A percentile compares a stretch with the other conserved stretches of the same genome.
These are phyloP conservation scores for Simplicillium aogashimaense DNA, from an alignment of 2,329 filamentous ascomycete genomes.

Conservation along the genomic window DNA sequence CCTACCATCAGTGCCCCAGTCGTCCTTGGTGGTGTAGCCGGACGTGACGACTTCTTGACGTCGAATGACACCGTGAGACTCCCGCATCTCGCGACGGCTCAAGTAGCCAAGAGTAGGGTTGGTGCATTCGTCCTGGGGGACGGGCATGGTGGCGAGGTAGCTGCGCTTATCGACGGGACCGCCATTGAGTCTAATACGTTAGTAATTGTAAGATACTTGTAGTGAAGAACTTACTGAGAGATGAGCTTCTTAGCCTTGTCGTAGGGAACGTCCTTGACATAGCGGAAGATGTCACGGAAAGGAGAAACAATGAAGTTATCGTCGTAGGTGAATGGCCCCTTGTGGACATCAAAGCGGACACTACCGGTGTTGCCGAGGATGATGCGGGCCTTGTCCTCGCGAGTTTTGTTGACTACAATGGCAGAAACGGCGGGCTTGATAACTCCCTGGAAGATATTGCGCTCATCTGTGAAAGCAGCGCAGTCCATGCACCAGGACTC, in stretches of 20 bases:
- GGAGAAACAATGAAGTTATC: conserved; percentile 45
- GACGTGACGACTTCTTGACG: conserved; percentile 37
- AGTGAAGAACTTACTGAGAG: conserved; percentile 11
- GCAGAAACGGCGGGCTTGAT: conserved; percentile 38
- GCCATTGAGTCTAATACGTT: conserved; percentile 28
- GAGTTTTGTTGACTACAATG: conserved; percentile 40
- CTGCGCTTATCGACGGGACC: conserved; percentile 23
- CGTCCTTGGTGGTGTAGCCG: conserved; percentile 45
- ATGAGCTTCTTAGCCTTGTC: conserved; percentile 24
- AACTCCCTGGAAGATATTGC: conserved; percentile 43
- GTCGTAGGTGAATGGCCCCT: conserved; percentile 51
- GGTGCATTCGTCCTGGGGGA: conserved; percentile 33
- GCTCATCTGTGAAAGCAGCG: conserved; percentile 37
- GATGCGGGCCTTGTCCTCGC: conserved; percentile 39
- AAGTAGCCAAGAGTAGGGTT: conserved; percentile 28
- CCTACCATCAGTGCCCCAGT: conserved; percentile 38
- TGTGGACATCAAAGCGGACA: conserved; percentile 51
- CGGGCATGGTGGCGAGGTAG: conserved; percentile 22
- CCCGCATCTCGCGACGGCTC: conserved; percentile 11
- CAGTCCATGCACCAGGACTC: conserved; percentile 48
- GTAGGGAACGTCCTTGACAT: conserved; percentile 42
- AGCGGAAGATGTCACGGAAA: conserved; percentile 42
- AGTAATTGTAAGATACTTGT: background rate
- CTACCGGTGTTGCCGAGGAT: conserved; percentile 52
- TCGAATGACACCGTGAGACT: conserved; percentile 27